These are phyloP conservation scores for Fusarium anthophilum DNA, from an alignment of 2,329 filamentous ascomycete genomes.

Conservation along the genomic window DNA sequence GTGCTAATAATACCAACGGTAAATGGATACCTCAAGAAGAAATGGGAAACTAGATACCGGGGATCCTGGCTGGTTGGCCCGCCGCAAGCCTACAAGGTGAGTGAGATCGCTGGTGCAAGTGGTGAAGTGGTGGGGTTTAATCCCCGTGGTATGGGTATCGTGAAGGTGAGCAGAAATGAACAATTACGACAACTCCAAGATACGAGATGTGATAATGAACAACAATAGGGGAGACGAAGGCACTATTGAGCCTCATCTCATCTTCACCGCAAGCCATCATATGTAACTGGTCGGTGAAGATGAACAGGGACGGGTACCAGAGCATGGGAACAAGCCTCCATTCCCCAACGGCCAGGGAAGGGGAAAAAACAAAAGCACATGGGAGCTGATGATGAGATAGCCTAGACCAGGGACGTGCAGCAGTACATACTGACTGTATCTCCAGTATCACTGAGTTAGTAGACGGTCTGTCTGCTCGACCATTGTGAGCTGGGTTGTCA, in stretches of 20 bases:
- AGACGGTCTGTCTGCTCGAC: not conserved
- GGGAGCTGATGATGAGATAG: slow-evolving; percentile 9
- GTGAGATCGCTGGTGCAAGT: slow-evolving; percentile 33
- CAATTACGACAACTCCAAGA: slow-evolving; percentile 34
- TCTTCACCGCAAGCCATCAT: slow-evolving; percentile 7
- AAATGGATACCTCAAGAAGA: slow-evolving; percentile 8
- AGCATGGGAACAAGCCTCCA: slow-evolving; percentile 22
- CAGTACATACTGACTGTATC: not conserved
- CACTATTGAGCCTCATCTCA: slow-evolving; percentile 20
- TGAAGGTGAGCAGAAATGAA: slow-evolving; percentile 38
- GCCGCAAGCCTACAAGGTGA: slow-evolving; percentile 36
- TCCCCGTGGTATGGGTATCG: slow-evolving; percentile 18
- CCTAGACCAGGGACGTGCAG: slow-evolving; percentile 2
- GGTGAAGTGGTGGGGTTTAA: slow-evolving; percentile 37
- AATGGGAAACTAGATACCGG: slow-evolving; percentile 4
- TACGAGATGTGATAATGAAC: slow-evolving; percentile 22
- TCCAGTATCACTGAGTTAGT: slow-evolving; percentile 11
- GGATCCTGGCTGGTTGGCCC: slow-evolving; percentile 40
- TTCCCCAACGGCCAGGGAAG: slow-evolving; percentile 26
- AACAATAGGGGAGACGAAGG: slow-evolving; percentile 17
- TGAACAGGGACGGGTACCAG: not conserved
- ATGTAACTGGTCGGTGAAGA: not conserved
- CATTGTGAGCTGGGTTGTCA: slow-evolving; percentile 13
- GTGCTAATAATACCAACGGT: slow-evolving; percentile 21
- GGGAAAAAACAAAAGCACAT: slow-evolving; percentile 18